A percentile compares a stretch with the other conserved stretches of the same genome.
Evolutionary conservation across 768 basidiomycete species (phyloP).

Genomic region (Lentinula sp.): DNA sequence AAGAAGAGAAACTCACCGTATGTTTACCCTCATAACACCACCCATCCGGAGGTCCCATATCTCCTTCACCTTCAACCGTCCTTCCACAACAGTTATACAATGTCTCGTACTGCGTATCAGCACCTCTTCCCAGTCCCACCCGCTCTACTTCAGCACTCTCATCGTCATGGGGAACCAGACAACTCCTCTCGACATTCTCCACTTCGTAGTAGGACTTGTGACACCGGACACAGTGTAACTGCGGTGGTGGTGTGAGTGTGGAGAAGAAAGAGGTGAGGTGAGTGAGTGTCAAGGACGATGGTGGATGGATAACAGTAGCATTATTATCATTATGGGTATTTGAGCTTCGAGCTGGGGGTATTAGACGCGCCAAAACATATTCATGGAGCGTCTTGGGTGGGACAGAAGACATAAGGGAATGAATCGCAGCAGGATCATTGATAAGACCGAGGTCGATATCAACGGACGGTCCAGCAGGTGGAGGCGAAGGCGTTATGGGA

Average conservation of each 20-base stretch:
- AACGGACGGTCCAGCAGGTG: slow-evolving; percentile 10
- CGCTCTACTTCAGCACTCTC: slow-evolving; percentile 73
- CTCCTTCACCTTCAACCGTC: slow-evolving; percentile 69
- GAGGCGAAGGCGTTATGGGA: slow-evolving; percentile 28
- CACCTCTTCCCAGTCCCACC: slow-evolving; percentile 25
- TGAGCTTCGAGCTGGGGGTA: slow-evolving; percentile 10
- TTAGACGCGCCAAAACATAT: slow-evolving; percentile 51
- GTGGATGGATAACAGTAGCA: slow-evolving; percentile 7
- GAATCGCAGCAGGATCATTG: slow-evolving; percentile 36
- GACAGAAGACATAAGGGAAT: slow-evolving; percentile 48
- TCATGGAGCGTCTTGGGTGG: slow-evolving; percentile 63
- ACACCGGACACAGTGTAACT: slow-evolving; percentile 70
- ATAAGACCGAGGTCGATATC: slow-evolving; percentile 12
- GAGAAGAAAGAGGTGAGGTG: slow-evolving; percentile 55
- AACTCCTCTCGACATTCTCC: slow-evolving; percentile 68
- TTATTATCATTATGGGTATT: background rate
- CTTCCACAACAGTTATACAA: slow-evolving; percentile 71
- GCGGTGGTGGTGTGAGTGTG: slow-evolving; percentile 57
- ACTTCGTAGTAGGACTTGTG: slow-evolving; percentile 65
- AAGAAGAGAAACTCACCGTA: slow-evolving; percentile 38
- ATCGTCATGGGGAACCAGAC: slow-evolving; percentile 71
- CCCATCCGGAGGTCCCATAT: slow-evolving; percentile 79
- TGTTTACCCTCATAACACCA: slow-evolving; percentile 86
- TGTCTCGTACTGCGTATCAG: slow-evolving; percentile 39
- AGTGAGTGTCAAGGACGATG: slow-evolving; percentile 32